phyloP scores from a whole-genome alignment of 805 yeast species.

The Candida hungchunana region DNA sequence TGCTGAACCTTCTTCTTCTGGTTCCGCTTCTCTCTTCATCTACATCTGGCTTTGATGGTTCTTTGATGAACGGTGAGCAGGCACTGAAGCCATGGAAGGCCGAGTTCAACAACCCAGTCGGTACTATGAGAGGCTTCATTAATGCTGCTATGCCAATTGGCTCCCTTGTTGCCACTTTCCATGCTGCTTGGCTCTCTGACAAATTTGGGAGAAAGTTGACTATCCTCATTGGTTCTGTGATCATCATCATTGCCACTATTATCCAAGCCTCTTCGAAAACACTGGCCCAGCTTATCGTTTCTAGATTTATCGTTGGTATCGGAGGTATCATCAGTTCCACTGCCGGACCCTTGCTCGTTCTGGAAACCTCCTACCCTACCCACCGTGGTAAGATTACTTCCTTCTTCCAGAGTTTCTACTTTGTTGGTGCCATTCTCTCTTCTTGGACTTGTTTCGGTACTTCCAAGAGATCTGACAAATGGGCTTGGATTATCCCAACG shows the following conservation, averaged over 20 bases:
- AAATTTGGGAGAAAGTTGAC: slow-evolving; percentile 36
- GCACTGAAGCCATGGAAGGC: slow-evolving; percentile 36
- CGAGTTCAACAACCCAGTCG: slow-evolving; percentile 35
- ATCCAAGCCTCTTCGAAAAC: slow-evolving; percentile 25
- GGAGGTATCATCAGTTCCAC: slow-evolving; percentile 41
- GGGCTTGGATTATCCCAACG: slow-evolving; percentile 54
- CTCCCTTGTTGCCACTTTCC: slow-evolving; percentile 26
- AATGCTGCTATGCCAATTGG: slow-evolving; percentile 40
- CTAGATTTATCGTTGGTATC: slow-evolving; percentile 44
- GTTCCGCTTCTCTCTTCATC: slow-evolving; percentile 41
- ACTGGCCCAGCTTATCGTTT: too few species aligned
- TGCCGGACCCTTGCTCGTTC: slow-evolving; percentile 43
- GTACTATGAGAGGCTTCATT: slow-evolving; percentile 37
- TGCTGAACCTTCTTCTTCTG: slow-evolving; percentile 34
- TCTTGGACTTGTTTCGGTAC: slow-evolving; percentile 49
- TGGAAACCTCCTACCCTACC: slow-evolving; percentile 47
- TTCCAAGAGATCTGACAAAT: slow-evolving; percentile 23
- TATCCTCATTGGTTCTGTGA: slow-evolving; percentile 16
- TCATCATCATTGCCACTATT: slow-evolving; percentile 21
- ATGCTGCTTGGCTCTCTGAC: slow-evolving; percentile 31
- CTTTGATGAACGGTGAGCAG: slow-evolving; percentile 46
- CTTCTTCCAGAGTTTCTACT: slow-evolving; percentile 47
- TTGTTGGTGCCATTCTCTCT: slow-evolving; percentile 47
- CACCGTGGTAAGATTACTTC: slow-evolving; percentile 37
- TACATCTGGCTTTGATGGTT: slow-evolving; percentile 43